A percentile compares a stretch with the other conserved stretches of the same genome.
phyloP scores from a whole-genome alignment of 805 yeast species.

The Yarrowia sp. region DNA sequence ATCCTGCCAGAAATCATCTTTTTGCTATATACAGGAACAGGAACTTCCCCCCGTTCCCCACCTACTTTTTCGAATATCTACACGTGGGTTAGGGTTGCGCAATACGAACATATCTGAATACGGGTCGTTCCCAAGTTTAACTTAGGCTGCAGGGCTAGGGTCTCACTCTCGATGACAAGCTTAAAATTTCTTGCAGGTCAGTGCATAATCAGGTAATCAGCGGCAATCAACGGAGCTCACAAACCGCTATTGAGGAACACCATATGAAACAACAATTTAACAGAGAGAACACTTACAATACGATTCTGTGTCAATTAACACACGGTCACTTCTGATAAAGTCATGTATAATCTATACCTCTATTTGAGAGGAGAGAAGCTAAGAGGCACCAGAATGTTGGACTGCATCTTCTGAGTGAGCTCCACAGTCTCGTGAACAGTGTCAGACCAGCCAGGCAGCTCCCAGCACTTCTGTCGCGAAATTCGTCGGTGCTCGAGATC shows the following conservation, averaged over 20 bases:
- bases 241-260: too few relatives aligned
- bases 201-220: conserved; percentile 10
- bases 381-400: conserved; percentile 42
- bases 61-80: not conserved
- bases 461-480: conserved; percentile 45
- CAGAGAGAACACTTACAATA: too few relatives aligned
- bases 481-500: conserved; percentile 44
- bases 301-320: too few relatives aligned
- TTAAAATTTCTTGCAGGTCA: not conserved
- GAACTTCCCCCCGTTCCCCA: not conserved
- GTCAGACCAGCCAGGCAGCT: conserved; percentile 46
- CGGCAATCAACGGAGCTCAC: conserved; percentile 1
- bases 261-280: too few relatives aligned
- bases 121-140: too few relatives aligned
- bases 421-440: conserved; percentile 45
- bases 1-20: conserved; percentile 58
- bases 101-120: too few relatives aligned
- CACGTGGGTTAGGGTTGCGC: not conserved
- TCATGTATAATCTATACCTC: not conserved
- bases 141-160: not conserved
- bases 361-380: conserved; percentile 42
- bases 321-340: too few relatives aligned
- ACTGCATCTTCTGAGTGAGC: conserved; percentile 40
- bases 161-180: not conserved
- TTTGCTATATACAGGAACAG: not conserved